A percentile compares a stretch with the other conserved stretches of the same genome.
Conservation (phyloP, 108 stramenopile species). For the Cyclostephanos invisitatus region DNA sequence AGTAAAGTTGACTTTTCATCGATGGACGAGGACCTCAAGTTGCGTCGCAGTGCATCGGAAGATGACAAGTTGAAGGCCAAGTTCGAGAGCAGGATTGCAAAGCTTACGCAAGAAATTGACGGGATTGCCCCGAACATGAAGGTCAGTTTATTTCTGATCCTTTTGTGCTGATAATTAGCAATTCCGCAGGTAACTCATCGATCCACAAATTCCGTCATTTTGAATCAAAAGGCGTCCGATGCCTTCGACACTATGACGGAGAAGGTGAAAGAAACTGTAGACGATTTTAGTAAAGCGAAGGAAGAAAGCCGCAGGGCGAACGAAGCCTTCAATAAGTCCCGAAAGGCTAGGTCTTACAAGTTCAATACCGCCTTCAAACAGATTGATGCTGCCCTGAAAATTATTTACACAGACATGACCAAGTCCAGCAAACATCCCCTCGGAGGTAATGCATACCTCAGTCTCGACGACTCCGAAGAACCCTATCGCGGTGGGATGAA, state of each 20-base stretch:
- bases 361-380: constrained; percentile 90
- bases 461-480: constrained; percentile 92
- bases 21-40: constrained; percentile 66
- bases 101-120: constrained; percentile 81
- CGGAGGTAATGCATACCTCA: constrained; percentile 93
- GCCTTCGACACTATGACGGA: constrained; percentile 80
- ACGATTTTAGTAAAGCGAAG: constrained; percentile 82
- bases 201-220: not conserved
- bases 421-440: constrained; percentile 89
- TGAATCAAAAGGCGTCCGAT: constrained; percentile 64
- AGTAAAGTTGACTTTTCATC: constrained; percentile 78
- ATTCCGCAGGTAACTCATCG: not conserved
- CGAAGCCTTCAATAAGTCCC: constrained; percentile 74
- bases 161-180: not conserved
- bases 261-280: constrained; percentile 70
- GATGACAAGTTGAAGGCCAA: constrained; percentile 75
- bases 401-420: constrained; percentile 95
- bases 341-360: constrained; percentile 69
- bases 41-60: constrained; percentile 63
- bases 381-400: constrained; percentile 88
- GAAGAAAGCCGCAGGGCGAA: constrained; percentile 72
- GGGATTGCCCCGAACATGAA: constrained; percentile 97
- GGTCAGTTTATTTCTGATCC: constrained; percentile 37
- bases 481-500: constrained; percentile 96
- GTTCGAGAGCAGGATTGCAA: constrained; percentile 74